Base-by-base conservation (phyloP, 2,329 filamentous ascomycete genomes). In the Arachnomyces sp. region DNA sequence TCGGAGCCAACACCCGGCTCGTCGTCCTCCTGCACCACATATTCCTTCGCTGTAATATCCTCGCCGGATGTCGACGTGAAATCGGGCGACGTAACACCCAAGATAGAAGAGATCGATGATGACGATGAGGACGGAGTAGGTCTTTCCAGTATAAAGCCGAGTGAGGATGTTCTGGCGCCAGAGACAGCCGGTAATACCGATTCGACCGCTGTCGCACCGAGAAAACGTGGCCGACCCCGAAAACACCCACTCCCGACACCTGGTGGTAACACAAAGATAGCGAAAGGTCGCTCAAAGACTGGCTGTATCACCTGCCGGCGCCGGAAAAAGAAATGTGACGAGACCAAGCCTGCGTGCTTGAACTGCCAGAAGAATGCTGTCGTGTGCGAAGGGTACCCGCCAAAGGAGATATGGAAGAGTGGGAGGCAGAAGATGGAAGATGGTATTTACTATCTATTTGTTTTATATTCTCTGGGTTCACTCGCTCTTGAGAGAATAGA, bases 351-450 rank as follows among this genome's bases (percentile, higher is more conserved):
- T 36, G 46, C 52, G 18, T 60, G 48, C 42, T 73, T 86, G 62
- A 93, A 93, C 54, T 95, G 88, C 56, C 83, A 92, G 65, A 95
- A 94, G 72, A 95, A 94, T 59, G 86, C 87, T 7, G 86, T 94
- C 9, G 78, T 89, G 9, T 95, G 88, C 57, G 87, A 94, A 63
- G 88, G 88, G 9, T 95, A 94, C 56, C 85, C 86, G 37, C 83
- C 86, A 46, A 87, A 87, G 59, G 83, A 86, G 43, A 76, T 87
- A 38, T 95, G 88, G 88, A 86, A 82, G 61, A 89, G 86, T 55
- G 86, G 87, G 18, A 86, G 78, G 57, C 84, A 90, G 60, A 82
- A 74, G 56, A 74, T 78, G 28, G 80, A 84, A 67, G 80, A 86
- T 60, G 68, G 72, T 74, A 56, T 38, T 51, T 21, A 28, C n/a